These are phyloP conservation scores for Xylaria acuta DNA, from an alignment of 495 filamentous ascomycete species.

Conservation along the genomic window DNA sequence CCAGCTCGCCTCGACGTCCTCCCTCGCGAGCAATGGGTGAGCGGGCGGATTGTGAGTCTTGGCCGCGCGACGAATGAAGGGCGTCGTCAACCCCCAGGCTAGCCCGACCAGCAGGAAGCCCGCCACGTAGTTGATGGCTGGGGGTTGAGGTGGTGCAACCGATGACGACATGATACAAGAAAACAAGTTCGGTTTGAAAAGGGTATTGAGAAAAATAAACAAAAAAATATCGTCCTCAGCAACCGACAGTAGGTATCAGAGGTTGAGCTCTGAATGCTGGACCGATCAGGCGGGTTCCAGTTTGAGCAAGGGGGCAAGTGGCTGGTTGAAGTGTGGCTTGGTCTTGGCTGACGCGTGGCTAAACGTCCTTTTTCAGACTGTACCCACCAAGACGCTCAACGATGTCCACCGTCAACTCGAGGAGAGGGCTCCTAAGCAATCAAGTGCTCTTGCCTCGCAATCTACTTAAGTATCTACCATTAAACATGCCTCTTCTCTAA, in stretches of 20 bases:
- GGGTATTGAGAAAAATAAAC: not conserved
- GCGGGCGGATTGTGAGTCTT: constrained; percentile 59
- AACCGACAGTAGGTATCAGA: not conserved
- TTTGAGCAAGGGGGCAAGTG: not conserved
- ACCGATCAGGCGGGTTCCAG: not conserved
- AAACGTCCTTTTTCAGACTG: not conserved
- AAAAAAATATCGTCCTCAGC: not conserved
- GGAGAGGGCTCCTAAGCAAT: not conserved
- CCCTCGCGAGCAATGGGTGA: constrained; percentile 55
- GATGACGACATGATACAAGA: constrained; percentile 33
- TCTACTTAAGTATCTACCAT: no score
- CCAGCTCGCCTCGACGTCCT: constrained; percentile 52
- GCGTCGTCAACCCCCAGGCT: constrained; percentile 80
- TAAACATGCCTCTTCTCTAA: not conserved
- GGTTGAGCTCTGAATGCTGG: not conserved
- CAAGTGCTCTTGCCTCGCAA: not conserved
- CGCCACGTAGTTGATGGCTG: constrained; percentile 77
- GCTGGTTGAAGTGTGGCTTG: constrained; percentile 5
- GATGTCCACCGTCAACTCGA: not conserved
- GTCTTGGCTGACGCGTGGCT: not conserved
- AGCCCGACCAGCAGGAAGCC: constrained; percentile 91
- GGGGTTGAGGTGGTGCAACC: constrained; percentile 51
- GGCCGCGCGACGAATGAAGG: constrained; percentile 76
- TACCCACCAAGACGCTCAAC: not conserved
- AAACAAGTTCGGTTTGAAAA: not conserved